Conservation (phyloP, 176 grass and related monocot genomes). For the Aegilops speltoides region DNA sequence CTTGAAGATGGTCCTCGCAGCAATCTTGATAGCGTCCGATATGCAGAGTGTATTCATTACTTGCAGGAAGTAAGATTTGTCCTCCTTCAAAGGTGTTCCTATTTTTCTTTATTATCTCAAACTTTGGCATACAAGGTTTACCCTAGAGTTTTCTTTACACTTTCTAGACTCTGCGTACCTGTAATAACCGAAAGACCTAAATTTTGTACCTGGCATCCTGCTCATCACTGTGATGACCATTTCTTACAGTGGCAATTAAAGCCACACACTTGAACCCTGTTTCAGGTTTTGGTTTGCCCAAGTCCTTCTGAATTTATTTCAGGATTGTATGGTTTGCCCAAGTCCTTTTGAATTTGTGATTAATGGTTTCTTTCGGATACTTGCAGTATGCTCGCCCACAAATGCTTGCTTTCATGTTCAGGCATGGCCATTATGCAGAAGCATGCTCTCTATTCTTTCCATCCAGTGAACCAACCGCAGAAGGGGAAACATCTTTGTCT, state of each 20-base stretch:
- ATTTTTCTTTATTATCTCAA: conserved; percentile 20
- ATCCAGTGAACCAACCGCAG: conserved; percentile 47
- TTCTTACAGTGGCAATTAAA: conserved; percentile 1
- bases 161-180: not conserved
- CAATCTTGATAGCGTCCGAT: conserved; percentile 80
- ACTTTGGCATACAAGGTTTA: conserved; percentile 1
- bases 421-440: conserved; percentile 83
- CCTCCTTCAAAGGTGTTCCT: conserved; percentile 2
- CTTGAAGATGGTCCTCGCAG: conserved; percentile 78
- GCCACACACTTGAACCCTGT: not conserved
- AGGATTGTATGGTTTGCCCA: not conserved
- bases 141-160: conserved; percentile 15
- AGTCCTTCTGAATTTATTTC: conserved; percentile 21
- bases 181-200: not conserved
- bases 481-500: conserved; percentile 50
- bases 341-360: not conserved
- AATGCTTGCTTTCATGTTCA: conserved; percentile 93
- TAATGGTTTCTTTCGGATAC: conserved; percentile 14
- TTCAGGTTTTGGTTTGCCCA: conserved; percentile 13
- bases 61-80: conserved; percentile 86
- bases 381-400: conserved; percentile 79
- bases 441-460: conserved; percentile 87
- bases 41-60: conserved; percentile 91
- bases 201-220: not conserved
- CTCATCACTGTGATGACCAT: too few species aligned